Evolutionary conservation across 768 basidiomycete genomes (phyloP), one percentile per base, ranked within the genome.

Genomic region (Wakefieldia striispora): DNA sequence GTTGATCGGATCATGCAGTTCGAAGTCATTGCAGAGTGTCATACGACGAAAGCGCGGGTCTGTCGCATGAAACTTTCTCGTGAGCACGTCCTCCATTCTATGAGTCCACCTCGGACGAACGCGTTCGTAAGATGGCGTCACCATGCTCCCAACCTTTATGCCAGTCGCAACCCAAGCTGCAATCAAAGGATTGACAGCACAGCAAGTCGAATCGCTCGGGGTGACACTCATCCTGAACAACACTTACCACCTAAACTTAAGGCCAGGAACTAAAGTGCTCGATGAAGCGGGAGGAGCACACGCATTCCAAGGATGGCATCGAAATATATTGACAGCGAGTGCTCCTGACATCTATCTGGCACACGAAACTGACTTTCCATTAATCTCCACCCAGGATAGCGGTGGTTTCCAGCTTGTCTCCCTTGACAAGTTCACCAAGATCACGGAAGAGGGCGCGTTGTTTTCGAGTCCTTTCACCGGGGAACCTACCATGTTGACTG

Each of bases 151-250:
- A 2, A 91, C 91, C 0, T 95, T 95, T 60, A 95, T 94, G 92
- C 92, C 91, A 3, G 91, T 94, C 9, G 91, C 91, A 3, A 95
- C 92, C 4, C 92, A 95, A 63, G 91, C 87, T 16, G 88, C 91
- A 6, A 91, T 95, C 62, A 95, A 95, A 68, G 91, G 91, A 4
- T 70, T 95, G n/a, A 91, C 91, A 6, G 70, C 89, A 17, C 86
- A 89, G 51, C 89, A 94, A 69, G 82, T 88, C 34, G 88, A 93
- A 63, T 75, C 83, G 3, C 76, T 93, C 1, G 91, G 90, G 1
- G 76, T 93, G 39, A 88, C 87, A 1, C 76, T 95, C 48, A 87
- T 93, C 34, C 73, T 95, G 43, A 94, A 94, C 65, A 94, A 94
- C 66, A 91, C 91, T 0, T 95, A 93, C 62, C 92, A 95, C 63